Evolutionary conservation across 345 rosid species (phyloP).

Genomic region (Turritis glabra): DNA sequence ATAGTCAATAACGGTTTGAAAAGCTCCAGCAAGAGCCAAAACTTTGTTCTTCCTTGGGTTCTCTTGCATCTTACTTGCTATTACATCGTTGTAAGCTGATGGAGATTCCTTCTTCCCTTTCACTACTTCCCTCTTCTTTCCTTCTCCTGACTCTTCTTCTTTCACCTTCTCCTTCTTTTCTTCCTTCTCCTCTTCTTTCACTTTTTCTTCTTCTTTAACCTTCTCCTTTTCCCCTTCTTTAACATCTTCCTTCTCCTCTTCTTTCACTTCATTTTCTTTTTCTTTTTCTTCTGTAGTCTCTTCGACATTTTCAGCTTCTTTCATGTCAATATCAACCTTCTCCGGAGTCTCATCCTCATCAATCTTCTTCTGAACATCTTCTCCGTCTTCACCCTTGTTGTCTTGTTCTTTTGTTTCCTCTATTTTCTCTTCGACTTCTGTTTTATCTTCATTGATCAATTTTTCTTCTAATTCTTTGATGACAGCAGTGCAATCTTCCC

Average conservation of each 20-base stretch:
- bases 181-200: constrained; percentile 37
- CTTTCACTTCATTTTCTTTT: not conserved
- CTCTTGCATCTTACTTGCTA: constrained; percentile 66
- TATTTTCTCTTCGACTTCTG: constrained; percentile 21
- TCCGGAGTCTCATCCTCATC: constrained; percentile 26
- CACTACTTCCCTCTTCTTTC: constrained; percentile 29
- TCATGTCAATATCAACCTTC: constrained; percentile 18
- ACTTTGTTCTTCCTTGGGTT: constrained; percentile 79
- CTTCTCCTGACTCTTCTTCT: constrained; percentile 18
- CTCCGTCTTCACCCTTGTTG: constrained; percentile 21
- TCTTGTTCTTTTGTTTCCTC: constrained; percentile 31
- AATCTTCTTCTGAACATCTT: constrained; percentile 19
- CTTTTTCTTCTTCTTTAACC: constrained; percentile 3
- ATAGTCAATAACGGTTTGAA: constrained; percentile 84
- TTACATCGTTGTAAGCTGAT: constrained; percentile 77
- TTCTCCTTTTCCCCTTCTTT: not conserved
- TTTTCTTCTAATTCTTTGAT: constrained; percentile 11
- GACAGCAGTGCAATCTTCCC: constrained; percentile 28
- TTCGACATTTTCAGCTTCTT: constrained; percentile 19
- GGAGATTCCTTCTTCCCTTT: constrained; percentile 64
- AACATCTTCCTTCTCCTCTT: not conserved
- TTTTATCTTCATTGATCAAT: constrained; percentile 20
- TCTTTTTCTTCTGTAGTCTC: constrained; percentile 9
- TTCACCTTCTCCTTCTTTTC: constrained; percentile 4
- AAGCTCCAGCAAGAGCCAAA: constrained; percentile 83